These are phyloP conservation scores for Fraxinus floribunda DNA, from an alignment of 305 asterid species.

Conservation along the genomic window DNA sequence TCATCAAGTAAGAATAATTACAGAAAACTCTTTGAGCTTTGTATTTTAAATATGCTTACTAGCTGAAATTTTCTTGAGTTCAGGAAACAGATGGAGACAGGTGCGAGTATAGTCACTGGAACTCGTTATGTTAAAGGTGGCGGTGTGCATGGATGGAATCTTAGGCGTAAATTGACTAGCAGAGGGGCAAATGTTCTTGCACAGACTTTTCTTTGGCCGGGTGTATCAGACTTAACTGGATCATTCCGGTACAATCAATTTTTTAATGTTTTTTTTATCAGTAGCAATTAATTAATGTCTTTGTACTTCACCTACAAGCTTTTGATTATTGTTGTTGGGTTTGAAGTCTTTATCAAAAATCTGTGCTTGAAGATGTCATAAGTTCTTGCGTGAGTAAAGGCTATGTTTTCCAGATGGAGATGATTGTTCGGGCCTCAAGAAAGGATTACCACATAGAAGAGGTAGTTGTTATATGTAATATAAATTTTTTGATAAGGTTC, in stretches of 20 bases:
- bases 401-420: slow-evolving; percentile 98
- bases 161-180: slow-evolving; percentile 63
- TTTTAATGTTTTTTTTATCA: no score
- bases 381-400: slow-evolving; percentile 71
- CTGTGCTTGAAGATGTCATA: no score
- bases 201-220: no score
- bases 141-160: slow-evolving; percentile 96
- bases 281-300: no score
- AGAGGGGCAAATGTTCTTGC: no score
- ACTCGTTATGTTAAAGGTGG: slow-evolving; percentile 92
- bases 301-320: no score
- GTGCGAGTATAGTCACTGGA: slow-evolving; percentile 93
- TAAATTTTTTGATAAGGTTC: background rate
- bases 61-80: slow-evolving; percentile 29
- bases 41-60: slow-evolving; percentile 8
- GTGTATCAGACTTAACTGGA: no score
- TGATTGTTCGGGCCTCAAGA: slow-evolving; percentile 76
- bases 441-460: slow-evolving; percentile 54
- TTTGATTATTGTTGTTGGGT: no score
- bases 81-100: slow-evolving; percentile 91
- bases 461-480: slow-evolving; percentile 41
- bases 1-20: slow-evolving; percentile 70
- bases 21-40: slow-evolving; percentile 3
- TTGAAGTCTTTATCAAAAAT: no score
- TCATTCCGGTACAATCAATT: no score